A percentile compares a stretch with the other conserved stretches of the same genome.
Conservation (phyloP, 2,329 filamentous ascomycete genomes). For the Colletotrichum camelliae region DNA sequence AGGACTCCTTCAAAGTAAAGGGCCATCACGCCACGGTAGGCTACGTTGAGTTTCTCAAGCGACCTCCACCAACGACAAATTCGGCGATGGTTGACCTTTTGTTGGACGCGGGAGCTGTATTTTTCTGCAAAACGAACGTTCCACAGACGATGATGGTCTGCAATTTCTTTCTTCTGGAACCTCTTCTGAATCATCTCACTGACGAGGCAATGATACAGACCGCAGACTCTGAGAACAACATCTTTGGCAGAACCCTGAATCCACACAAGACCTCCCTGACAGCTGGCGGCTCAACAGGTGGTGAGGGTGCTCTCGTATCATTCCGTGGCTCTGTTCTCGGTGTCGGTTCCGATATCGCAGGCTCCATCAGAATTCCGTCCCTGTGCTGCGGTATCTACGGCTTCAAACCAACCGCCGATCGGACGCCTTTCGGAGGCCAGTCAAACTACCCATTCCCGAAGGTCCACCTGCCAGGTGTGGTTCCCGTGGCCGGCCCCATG, state of each 20-base stretch:
- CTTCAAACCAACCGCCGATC: constrained; percentile 42
- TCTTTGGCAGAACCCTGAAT: constrained; percentile 58
- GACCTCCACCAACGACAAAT: constrained; percentile 57
- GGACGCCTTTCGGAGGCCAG: constrained; percentile 27
- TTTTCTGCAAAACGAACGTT: constrained; percentile 75
- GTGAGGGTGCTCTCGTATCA: constrained; percentile 48
- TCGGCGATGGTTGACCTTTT: constrained; percentile 64
- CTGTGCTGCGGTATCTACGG: constrained; percentile 49
- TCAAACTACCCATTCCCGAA: constrained; percentile 2
- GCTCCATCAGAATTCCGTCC: constrained; percentile 48
- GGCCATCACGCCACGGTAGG: constrained; percentile 59
- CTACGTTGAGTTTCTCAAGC: constrained; percentile 57
- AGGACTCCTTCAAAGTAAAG: constrained; percentile 65
- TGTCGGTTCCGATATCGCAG: constrained; percentile 47
- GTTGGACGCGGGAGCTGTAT: constrained; percentile 64
- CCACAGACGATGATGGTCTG: constrained; percentile 59
- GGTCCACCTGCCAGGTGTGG: constrained; percentile 30
- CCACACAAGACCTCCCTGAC: constrained; percentile 65
- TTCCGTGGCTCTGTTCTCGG: constrained; percentile 46
- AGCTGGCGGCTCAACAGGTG: constrained; percentile 70
- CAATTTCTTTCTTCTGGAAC: neutral
- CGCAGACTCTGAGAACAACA: constrained; percentile 62
- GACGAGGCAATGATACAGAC: constrained; percentile 43
- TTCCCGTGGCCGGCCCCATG: constrained; percentile 46
- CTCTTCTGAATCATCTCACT: neutral